Evolutionary conservation across 768 basidiomycete genomes (phyloP).

Genomic region (Hygrophorus russula): DNA sequence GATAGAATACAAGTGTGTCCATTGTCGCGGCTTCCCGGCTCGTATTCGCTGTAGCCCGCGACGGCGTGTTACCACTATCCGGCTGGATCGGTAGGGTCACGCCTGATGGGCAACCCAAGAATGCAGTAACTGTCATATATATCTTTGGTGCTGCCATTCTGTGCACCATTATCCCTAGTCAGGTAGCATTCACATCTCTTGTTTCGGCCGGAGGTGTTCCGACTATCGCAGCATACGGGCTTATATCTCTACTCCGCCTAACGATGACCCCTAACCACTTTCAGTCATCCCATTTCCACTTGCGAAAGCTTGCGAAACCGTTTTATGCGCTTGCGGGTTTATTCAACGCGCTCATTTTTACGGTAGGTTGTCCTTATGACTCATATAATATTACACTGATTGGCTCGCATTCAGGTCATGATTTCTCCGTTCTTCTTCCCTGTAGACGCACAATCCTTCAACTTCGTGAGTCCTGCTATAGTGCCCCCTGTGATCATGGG

Average conservation of each 20-base stretch:
- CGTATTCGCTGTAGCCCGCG: slow-evolving; percentile 88
- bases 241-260: slow-evolving; percentile 68
- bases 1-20: slow-evolving; percentile 74
- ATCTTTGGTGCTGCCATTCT: slow-evolving; percentile 63
- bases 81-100: slow-evolving; percentile 76
- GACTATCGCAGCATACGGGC: slow-evolving; percentile 79
- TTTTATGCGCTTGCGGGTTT: slow-evolving; percentile 59
- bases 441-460: slow-evolving; percentile 64
- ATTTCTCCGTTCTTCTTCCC: slow-evolving; percentile 87
- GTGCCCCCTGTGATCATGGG: slow-evolving; percentile 3
- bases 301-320: slow-evolving; percentile 53
- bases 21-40: slow-evolving; percentile 85
- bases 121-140: slow-evolving; percentile 83
- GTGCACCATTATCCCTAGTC: slow-evolving; percentile 84
- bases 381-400: background rate
- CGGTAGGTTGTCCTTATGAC: slow-evolving; percentile 31
- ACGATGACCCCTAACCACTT: slow-evolving; percentile 73
- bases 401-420: slow-evolving; percentile 41
- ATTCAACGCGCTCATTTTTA: slow-evolving; percentile 68
- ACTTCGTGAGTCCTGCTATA: slow-evolving; percentile 51
- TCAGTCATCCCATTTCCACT: slow-evolving; percentile 57
- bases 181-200: slow-evolving; percentile 87
- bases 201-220: slow-evolving; percentile 81
- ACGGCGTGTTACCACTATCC: slow-evolving; percentile 80
- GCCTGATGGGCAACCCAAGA: slow-evolving; percentile 57